phyloP scores from a whole-genome alignment of 1,284 basidiomycete species.

The Ceratorhiza oryzae-sativae region DNA sequence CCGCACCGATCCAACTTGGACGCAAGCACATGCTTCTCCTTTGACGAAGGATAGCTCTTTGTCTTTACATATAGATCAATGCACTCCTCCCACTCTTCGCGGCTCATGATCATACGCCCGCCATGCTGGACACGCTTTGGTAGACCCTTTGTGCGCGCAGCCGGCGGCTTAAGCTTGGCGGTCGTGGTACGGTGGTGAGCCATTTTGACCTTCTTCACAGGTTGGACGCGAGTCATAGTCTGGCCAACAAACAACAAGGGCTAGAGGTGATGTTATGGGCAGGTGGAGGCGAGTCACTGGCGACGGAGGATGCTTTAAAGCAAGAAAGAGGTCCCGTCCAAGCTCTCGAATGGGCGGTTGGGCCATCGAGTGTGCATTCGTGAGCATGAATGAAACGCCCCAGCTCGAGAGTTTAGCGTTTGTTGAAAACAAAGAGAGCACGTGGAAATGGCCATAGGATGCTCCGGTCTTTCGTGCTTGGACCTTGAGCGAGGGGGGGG shows the following conservation, averaged over 20 bases:
- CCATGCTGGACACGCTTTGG: slow-evolving; percentile 6
- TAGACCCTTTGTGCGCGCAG: not conserved
- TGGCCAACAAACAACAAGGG: not conserved
- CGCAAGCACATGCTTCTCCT: not conserved
- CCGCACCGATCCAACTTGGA: not conserved
- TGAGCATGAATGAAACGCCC: slow-evolving; percentile 10
- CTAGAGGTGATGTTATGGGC: not conserved
- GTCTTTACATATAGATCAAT: not conserved
- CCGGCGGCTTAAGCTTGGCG: not conserved
- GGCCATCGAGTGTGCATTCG: not conserved
- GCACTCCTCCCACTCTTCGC: not conserved
- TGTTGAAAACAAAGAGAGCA: slow-evolving; percentile 8
- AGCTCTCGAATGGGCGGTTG: slow-evolving; percentile 15
- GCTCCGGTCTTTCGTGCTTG: slow-evolving; percentile 12
- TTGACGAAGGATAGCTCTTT: not conserved
- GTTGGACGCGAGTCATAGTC: not conserved
- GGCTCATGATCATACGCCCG: not conserved
- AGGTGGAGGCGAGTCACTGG: not conserved
- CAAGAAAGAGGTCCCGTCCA: too few relatives aligned
- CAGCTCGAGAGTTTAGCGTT: not conserved
- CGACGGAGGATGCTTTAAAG: too few relatives aligned
- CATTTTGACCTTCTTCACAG: not conserved
- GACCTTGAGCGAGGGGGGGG: not conserved
- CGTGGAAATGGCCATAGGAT: slow-evolving; percentile 7
- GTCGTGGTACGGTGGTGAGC: not conserved